Evolutionary conservation across 192 early-diverging fungal species (phyloP).

Genomic region (Coemansia sp.): DNA sequence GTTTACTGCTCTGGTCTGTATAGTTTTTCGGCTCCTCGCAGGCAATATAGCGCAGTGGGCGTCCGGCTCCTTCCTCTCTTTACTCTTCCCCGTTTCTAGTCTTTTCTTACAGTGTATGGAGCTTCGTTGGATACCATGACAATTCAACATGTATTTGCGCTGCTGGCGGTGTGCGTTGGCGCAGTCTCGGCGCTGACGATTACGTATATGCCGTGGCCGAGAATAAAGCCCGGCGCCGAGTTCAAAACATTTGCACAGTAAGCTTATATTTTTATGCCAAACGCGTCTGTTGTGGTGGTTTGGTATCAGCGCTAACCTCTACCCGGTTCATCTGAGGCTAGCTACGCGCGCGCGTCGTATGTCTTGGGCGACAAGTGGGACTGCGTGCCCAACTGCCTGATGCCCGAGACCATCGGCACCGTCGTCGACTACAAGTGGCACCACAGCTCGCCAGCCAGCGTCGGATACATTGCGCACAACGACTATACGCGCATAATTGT

Average conservation of each 20-base stretch:
- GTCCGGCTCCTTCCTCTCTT: background rate
- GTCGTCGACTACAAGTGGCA: conserved; percentile 41
- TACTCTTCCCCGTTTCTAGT: background rate
- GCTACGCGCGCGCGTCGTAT: conserved; percentile 41
- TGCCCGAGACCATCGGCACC: conserved; percentile 25
- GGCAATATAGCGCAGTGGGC: conserved; percentile 3
- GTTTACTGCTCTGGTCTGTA: conserved; percentile 6
- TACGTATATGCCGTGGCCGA: conserved; percentile 3
- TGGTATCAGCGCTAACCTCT: no score
- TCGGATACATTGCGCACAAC: conserved; percentile 39
- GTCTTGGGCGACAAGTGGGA: conserved; percentile 18
- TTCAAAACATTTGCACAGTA: conserved; percentile 52
- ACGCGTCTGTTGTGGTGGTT: no score
- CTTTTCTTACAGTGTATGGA: background rate
- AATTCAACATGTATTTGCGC: background rate
- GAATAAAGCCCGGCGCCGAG: conserved; percentile 28
- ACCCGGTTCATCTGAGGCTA: no score
- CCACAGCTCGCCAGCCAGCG: conserved; percentile 30
- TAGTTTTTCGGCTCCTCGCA: background rate
- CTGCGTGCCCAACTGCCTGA: conserved; percentile 20
- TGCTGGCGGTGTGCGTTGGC: background rate
- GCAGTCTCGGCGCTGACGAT: background rate
- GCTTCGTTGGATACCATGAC: background rate
- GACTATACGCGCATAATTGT: conserved; percentile 27
- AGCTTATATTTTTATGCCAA: no score